Evolutionary conservation across 2,329 filamentous ascomycete genomes (phyloP).

Genomic region (Pseudogymnoascus sp.): DNA sequence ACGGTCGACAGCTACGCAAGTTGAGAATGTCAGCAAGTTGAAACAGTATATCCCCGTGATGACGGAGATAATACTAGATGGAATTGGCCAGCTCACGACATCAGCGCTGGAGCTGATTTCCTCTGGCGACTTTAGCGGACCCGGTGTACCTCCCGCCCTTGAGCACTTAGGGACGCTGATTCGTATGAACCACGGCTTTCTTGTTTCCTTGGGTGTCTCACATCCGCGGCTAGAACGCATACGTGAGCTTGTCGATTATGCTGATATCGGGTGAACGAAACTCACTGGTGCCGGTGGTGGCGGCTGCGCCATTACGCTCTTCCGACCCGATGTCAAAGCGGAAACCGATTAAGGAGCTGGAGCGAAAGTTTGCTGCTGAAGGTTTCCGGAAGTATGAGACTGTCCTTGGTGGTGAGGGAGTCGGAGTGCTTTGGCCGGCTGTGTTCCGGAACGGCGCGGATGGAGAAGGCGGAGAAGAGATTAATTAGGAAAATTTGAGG

Average conservation of each 20-base stretch:
- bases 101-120: too few species aligned
- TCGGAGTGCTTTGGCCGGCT: too few species aligned
- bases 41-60: slow-evolving; percentile 64
- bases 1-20: slow-evolving; percentile 79
- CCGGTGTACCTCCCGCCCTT: slow-evolving; percentile 55
- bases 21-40: slow-evolving; percentile 77
- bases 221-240: slow-evolving; percentile 89
- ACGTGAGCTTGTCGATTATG: slow-evolving; percentile 81
- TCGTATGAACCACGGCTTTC: slow-evolving; percentile 85
- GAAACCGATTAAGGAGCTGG: too few species aligned
- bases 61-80: slow-evolving; percentile 73
- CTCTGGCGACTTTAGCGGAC: slow-evolving; percentile 58
- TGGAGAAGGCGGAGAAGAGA: too few species aligned
- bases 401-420: too few species aligned
- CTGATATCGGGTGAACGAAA: slow-evolving; percentile 93
- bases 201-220: slow-evolving; percentile 85
- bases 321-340: too few species aligned
- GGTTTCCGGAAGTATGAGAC: too few species aligned
- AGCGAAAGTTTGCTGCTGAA: too few species aligned
- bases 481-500: too few species aligned
- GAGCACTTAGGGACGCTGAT: slow-evolving; percentile 78
- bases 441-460: too few species aligned
- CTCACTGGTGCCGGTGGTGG: slow-evolving; percentile 83
- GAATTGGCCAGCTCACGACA: slow-evolving; percentile 51
- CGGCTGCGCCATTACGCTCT: too few species aligned